phyloP scores from a whole-genome alignment of 306 rosid genomes.

The Carpinus fangiana region DNA sequence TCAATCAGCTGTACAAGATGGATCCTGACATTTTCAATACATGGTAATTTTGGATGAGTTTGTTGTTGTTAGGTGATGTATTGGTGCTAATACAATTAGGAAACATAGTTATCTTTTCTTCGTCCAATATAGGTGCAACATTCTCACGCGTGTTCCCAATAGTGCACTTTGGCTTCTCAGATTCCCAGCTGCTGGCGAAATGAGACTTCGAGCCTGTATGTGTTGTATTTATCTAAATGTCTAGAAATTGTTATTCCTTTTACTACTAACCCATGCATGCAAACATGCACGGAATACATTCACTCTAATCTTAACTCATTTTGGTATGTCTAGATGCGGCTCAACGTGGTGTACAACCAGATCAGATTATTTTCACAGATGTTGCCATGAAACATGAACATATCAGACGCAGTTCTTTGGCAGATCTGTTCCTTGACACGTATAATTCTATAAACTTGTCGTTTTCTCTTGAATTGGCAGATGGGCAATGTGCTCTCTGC shows the following conservation, averaged over 20 bases:
- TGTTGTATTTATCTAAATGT: background rate
- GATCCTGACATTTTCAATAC: slow-evolving; percentile 92
- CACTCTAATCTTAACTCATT: background rate
- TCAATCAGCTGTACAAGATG: slow-evolving; percentile 98
- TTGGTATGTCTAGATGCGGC: slow-evolving; percentile 64
- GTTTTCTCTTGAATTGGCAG: background rate
- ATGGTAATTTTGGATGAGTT: slow-evolving; percentile 60
- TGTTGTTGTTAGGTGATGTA: slow-evolving; percentile 1
- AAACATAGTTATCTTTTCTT: slow-evolving; percentile 25
- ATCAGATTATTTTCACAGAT: slow-evolving; percentile 94
- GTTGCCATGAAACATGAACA: slow-evolving; percentile 97
- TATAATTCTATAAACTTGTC: slow-evolving; percentile 26
- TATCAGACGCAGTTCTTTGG: slow-evolving; percentile 88
- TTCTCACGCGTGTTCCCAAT: slow-evolving; percentile 91
- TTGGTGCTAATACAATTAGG: background rate
- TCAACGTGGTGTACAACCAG: slow-evolving; percentile 87
- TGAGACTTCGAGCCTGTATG: slow-evolving; percentile 86
- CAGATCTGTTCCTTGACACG: slow-evolving; percentile 98
- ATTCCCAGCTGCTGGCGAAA: slow-evolving; percentile 98
- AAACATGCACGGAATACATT: background rate
- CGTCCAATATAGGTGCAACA: slow-evolving; percentile 72
- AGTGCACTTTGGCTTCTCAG: slow-evolving; percentile 98
- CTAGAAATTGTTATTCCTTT: background rate
- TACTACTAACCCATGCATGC: background rate
- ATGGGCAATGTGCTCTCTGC: background rate